A percentile compares a stretch with the other conserved stretches of the same genome.
phyloP scores from a whole-genome alignment of 768 basidiomycete genomes.

The Lactarius vividus region DNA sequence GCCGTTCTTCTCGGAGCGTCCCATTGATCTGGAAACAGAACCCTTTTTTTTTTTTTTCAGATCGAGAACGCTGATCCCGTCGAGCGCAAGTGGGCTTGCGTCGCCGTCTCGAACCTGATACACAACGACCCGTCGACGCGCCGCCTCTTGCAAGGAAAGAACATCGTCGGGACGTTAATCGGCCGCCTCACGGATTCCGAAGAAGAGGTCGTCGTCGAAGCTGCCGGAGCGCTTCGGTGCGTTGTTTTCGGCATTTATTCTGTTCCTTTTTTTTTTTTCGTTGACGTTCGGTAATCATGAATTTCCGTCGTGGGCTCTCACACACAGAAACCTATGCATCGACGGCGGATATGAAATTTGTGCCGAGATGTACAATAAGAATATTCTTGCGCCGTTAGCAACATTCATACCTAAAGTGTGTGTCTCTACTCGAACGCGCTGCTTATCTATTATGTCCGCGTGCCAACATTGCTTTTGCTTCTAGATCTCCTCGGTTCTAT shows the following conservation, averaged over 20 bases:
- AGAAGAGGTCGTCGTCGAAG: slow-evolving; percentile 89
- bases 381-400: slow-evolving; percentile 73
- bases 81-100: slow-evolving; percentile 95
- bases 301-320: background rate
- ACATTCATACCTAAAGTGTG: slow-evolving; percentile 75
- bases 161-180: slow-evolving; percentile 84
- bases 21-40: background rate
- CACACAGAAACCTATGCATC: slow-evolving; percentile 85
- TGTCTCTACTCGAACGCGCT: background rate
- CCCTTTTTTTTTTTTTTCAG: slow-evolving; percentile 36
- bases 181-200: slow-evolving; percentile 84
- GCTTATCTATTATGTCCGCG: background rate
- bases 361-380: slow-evolving; percentile 97
- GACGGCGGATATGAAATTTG: slow-evolving; percentile 96
- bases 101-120: slow-evolving; percentile 92
- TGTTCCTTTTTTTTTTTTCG: background rate
- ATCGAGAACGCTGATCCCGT: slow-evolving; percentile 71
- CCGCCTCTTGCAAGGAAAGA: slow-evolving; percentile 84
- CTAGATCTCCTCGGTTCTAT: slow-evolving; percentile 72
- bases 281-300: background rate
- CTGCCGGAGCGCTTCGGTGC: slow-evolving; percentile 82
- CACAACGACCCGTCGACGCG: slow-evolving; percentile 94
- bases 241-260: slow-evolving; percentile 28
- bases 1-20: background rate
- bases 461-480: slow-evolving; percentile 9